Percentiles rank a stretch among this genome's conserved stretches.
These are phyloP conservation scores for Schwanniomyces sp. DNA, from an alignment of 805 yeast genomes.

Conservation along the genomic window DNA sequence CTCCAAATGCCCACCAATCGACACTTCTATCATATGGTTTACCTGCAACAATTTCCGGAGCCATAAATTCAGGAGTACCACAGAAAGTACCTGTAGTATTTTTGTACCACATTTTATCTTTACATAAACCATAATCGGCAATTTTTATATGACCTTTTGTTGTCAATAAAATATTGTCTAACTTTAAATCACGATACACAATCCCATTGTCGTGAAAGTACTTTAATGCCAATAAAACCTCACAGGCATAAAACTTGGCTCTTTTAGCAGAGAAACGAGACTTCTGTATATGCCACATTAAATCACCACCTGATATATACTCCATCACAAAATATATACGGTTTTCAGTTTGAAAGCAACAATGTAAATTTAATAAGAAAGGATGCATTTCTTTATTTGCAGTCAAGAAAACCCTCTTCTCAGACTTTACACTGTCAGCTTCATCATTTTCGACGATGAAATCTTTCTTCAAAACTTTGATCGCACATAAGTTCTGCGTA, in stretches of 20 bases:
- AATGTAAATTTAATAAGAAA: slow-evolving; percentile 82
- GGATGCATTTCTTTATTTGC: slow-evolving; percentile 92
- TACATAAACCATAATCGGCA: slow-evolving; percentile 97
- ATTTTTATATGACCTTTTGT: slow-evolving; percentile 92
- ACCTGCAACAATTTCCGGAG: slow-evolving; percentile 94
- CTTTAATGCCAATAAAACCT: slow-evolving; percentile 85
- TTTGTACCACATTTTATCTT: slow-evolving; percentile 85
- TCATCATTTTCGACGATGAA: slow-evolving; percentile 94
- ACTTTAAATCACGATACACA: slow-evolving; percentile 91
- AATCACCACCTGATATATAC: slow-evolving; percentile 95
- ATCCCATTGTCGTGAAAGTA: slow-evolving; percentile 95
- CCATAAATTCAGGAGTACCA: slow-evolving; percentile 99
- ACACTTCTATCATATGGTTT: slow-evolving; percentile 92
- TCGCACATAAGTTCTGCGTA: slow-evolving; percentile 82
- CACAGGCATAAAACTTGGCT: slow-evolving; percentile 97
- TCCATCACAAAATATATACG: slow-evolving; percentile 98
- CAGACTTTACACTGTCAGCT: slow-evolving; percentile 91
- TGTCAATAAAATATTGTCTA: slow-evolving; percentile 89
- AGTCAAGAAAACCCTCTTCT: slow-evolving; percentile 82
- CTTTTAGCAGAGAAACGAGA: slow-evolving; percentile 83
- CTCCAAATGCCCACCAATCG: slow-evolving; percentile 99
- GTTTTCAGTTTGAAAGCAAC: slow-evolving; percentile 97
- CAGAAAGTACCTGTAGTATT: slow-evolving; percentile 91
- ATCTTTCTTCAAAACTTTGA: slow-evolving; percentile 94
- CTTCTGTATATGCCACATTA: slow-evolving; percentile 99